Percentiles rank a stretch among this genome's conserved stretches.
Conservation (phyloP, 257 asterid genomes). For the Ehretia macrophylla region DNA sequence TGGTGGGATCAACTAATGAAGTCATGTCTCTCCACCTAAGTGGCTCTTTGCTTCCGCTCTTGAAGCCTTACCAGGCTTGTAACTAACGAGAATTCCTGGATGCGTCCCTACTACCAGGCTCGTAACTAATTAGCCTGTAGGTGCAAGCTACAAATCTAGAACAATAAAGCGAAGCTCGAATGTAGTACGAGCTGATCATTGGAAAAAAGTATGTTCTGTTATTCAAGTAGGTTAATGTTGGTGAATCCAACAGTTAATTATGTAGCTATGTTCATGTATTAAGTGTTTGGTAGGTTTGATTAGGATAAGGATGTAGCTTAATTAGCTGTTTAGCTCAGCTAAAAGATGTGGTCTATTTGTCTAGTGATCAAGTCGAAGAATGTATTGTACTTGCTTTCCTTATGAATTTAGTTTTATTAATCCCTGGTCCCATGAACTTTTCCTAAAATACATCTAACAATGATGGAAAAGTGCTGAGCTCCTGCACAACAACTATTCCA, state of each 20-base stretch:
- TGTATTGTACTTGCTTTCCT: slow-evolving; percentile 1
- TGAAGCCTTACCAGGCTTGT: slow-evolving; percentile 18
- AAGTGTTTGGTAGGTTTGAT: too few species aligned
- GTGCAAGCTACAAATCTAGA: too few species aligned
- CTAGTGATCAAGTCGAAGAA: background rate
- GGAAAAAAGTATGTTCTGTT: too few species aligned
- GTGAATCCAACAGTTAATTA: too few species aligned
- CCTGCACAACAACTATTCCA: too few species aligned
- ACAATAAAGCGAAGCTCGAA: background rate
- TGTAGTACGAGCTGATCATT: background rate
- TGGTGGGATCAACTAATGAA: slow-evolving; percentile 33
- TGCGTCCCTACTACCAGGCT: too few species aligned
- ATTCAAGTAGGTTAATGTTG: too few species aligned
- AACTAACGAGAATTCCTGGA: background rate
- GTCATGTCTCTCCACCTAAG: slow-evolving; percentile 36
- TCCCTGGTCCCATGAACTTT: too few species aligned
- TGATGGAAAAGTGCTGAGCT: too few species aligned
- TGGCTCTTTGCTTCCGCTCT: slow-evolving; percentile 25
- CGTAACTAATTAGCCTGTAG: background rate
- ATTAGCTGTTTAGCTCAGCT: slow-evolving; percentile 18
- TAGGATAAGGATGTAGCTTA: too few species aligned
- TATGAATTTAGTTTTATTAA: background rate
- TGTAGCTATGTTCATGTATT: background rate
- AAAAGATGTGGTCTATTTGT: slow-evolving; percentile 7
- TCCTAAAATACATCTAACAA: too few species aligned